Conservation (phyloP, 257 asterid genomes). For the Penstemon barbatus region DNA sequence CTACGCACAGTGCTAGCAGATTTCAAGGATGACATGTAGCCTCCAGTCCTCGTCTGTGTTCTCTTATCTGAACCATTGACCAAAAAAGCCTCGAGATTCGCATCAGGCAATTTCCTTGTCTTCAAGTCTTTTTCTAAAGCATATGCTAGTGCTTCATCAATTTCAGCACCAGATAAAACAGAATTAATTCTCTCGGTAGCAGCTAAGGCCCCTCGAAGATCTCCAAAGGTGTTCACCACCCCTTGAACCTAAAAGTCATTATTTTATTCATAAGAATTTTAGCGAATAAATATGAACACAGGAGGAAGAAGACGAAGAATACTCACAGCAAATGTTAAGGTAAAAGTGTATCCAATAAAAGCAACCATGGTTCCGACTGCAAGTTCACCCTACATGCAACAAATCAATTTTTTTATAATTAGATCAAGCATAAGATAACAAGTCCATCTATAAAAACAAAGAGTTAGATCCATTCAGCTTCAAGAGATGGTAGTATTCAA, state of each 20-base stretch:
- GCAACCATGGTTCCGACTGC: slow-evolving; percentile 95
- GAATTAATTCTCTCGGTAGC: slow-evolving; percentile 91
- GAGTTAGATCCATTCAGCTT: slow-evolving; percentile 6
- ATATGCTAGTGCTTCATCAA: slow-evolving; percentile 80
- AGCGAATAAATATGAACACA: slow-evolving; percentile 7
- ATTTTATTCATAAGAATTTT: slow-evolving; percentile 1
- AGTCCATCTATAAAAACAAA: not conserved
- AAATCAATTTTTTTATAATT: slow-evolving; percentile 23
- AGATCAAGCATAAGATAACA: slow-evolving; percentile 11
- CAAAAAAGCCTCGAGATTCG: slow-evolving; percentile 54
- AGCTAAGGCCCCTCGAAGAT: slow-evolving; percentile 96
- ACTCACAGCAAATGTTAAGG: slow-evolving; percentile 93
- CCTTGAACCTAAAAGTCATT: slow-evolving; percentile 82
- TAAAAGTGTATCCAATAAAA: slow-evolving; percentile 91
- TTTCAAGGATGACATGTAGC: slow-evolving; percentile 75
- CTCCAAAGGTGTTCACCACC: slow-evolving; percentile 92
- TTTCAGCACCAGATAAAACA: slow-evolving; percentile 68
- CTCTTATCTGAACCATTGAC: slow-evolving; percentile 46
- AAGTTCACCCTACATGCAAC: slow-evolving; percentile 72
- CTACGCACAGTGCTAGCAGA: slow-evolving; percentile 56
- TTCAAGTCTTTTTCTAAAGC: slow-evolving; percentile 76
- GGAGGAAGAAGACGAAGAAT: slow-evolving; percentile 27
- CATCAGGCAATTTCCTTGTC: slow-evolving; percentile 48
- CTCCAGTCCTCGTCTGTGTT: slow-evolving; percentile 35
- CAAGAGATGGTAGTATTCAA: slow-evolving; percentile 6